Percentiles rank a stretch among this genome's conserved stretches.
These are phyloP conservation scores for Candida glucosophila DNA, from an alignment of 1,139 yeast genomes.

Conservation along the genomic window DNA sequence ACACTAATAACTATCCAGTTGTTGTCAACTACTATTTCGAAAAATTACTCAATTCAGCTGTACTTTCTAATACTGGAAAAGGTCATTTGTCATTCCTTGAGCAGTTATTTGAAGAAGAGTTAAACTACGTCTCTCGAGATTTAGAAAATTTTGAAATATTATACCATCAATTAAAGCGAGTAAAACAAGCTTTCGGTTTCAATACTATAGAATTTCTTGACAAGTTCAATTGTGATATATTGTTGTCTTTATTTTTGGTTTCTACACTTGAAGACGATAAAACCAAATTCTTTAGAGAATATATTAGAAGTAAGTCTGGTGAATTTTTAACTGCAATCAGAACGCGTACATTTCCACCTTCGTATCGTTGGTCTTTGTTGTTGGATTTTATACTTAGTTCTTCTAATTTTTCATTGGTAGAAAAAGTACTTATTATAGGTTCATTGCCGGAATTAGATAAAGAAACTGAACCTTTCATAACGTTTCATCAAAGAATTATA, in stretches of 20 bases:
- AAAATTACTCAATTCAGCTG: slow-evolving; percentile 15
- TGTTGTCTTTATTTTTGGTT: slow-evolving; percentile 18
- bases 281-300: slow-evolving; percentile 10
- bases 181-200: slow-evolving; percentile 8
- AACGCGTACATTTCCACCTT: slow-evolving; percentile 12
- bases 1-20: slow-evolving; percentile 22
- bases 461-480: slow-evolving; percentile 21
- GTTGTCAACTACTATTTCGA: slow-evolving; percentile 20
- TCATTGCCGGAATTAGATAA: slow-evolving; percentile 23
- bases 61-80: slow-evolving; percentile 9
- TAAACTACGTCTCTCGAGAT: slow-evolving; percentile 15
- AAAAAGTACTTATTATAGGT: slow-evolving; percentile 25
- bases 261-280: slow-evolving; percentile 14
- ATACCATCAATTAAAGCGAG: slow-evolving; percentile 11
- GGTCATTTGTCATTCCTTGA: slow-evolving; percentile 12
- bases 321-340: slow-evolving; percentile 14
- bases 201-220: slow-evolving; percentile 13
- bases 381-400: slow-evolving; percentile 23
- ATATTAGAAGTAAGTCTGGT: slow-evolving; percentile 15
- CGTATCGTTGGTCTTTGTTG: slow-evolving; percentile 19
- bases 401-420: slow-evolving; percentile 27
- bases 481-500: slow-evolving; percentile 21
- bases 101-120: slow-evolving; percentile 19
- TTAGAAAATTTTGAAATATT: slow-evolving; percentile 14
- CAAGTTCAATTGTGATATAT: slow-evolving; percentile 17